phyloP scores from a whole-genome alignment of 208 protist species.

The Crithidia brevicula region DNA sequence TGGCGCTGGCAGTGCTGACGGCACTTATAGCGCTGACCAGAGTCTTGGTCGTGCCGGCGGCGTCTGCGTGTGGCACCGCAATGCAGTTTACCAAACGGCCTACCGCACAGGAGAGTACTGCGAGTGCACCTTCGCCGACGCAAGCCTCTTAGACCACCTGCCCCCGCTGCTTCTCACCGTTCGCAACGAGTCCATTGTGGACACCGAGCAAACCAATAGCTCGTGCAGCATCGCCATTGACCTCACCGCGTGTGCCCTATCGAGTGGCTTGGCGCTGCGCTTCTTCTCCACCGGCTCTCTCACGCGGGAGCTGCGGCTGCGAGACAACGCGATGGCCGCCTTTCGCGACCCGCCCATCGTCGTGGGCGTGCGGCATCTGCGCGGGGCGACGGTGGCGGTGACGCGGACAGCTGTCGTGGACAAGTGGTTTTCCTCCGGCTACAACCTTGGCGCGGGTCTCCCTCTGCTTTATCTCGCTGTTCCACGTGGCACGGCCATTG shows the following conservation, averaged over 20 bases:
- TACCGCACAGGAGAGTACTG: slow-evolving; percentile 49
- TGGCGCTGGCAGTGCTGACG: neutral
- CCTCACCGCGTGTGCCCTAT: slow-evolving; percentile 23
- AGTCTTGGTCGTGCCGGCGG: slow-evolving; percentile 1
- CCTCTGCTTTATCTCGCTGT: slow-evolving; percentile 42
- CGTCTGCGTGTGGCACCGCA: slow-evolving; percentile 27
- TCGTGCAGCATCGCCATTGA: slow-evolving; percentile 39
- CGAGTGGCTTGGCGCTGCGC: slow-evolving; percentile 23
- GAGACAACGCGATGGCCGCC: neutral
- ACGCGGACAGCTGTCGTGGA: slow-evolving; percentile 25
- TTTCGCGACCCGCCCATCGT: slow-evolving; percentile 46
- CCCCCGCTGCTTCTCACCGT: slow-evolving; percentile 45
- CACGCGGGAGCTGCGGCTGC: slow-evolving; percentile 9
- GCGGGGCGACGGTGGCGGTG: slow-evolving; percentile 43
- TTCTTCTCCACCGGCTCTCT: slow-evolving; percentile 62
- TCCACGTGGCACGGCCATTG: slow-evolving; percentile 6
- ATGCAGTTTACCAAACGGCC: neutral
- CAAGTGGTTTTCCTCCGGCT: slow-evolving; percentile 9
- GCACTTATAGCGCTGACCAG: neutral
- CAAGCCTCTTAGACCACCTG: slow-evolving; percentile 15
- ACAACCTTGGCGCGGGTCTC: slow-evolving; percentile 2
- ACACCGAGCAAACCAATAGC: slow-evolving; percentile 16
- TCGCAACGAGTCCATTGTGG: slow-evolving; percentile 32
- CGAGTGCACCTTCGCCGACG: slow-evolving; percentile 9
- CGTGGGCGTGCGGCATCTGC: slow-evolving; percentile 52